Conservation (phyloP, 2,329 filamentous ascomycete species). For the Phyllachora maydis region DNA sequence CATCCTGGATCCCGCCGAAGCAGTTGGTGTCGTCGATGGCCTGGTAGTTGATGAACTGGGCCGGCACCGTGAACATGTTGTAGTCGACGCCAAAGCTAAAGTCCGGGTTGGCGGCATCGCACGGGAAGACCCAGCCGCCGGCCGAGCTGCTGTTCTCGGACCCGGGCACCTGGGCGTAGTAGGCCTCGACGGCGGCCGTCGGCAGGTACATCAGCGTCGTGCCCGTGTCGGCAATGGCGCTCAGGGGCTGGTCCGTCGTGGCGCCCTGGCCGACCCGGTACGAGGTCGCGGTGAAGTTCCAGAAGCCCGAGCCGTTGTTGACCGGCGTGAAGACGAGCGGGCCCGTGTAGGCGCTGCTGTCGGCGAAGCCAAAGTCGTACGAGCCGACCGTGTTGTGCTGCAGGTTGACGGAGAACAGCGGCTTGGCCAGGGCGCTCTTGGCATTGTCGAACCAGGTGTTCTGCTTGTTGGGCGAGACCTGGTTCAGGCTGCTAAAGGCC, state of each 20-base stretch:
- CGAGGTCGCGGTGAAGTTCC: slow-evolving; percentile 13
- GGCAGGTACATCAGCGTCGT: slow-evolving; percentile 34
- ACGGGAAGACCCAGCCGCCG: slow-evolving; percentile 32
- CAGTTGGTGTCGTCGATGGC: slow-evolving; percentile 22
- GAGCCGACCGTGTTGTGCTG: slow-evolving; percentile 11
- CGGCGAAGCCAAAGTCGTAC: slow-evolving; percentile 16
- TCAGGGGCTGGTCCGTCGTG: slow-evolving; percentile 7
- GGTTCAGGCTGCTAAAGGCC: slow-evolving; percentile 8
- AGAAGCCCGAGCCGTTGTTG: slow-evolving; percentile 14
- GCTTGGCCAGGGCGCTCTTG: slow-evolving; percentile 6
- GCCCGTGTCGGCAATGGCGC: slow-evolving; percentile 36
- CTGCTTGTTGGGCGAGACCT: slow-evolving; percentile 6
- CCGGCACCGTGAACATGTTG: slow-evolving; percentile 21
- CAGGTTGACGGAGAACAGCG: slow-evolving; percentile 12
- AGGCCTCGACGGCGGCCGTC: slow-evolving; percentile 21
- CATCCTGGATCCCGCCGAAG: slow-evolving; percentile 42
- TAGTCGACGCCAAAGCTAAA: slow-evolving; percentile 25
- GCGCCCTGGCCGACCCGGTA: slow-evolving; percentile 11
- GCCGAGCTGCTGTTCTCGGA: slow-evolving; percentile 14
- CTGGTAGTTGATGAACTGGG: slow-evolving; percentile 26
- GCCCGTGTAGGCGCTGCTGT: slow-evolving; percentile 13
- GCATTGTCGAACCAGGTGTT: slow-evolving; percentile 14
- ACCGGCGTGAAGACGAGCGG: slow-evolving; percentile 12
- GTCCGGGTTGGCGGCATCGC: slow-evolving; percentile 21
- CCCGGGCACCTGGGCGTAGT: slow-evolving; percentile 25